Base-by-base conservation (phyloP, 2,329 filamentous ascomycete genomes). In the Simplicillium sp. region DNA sequence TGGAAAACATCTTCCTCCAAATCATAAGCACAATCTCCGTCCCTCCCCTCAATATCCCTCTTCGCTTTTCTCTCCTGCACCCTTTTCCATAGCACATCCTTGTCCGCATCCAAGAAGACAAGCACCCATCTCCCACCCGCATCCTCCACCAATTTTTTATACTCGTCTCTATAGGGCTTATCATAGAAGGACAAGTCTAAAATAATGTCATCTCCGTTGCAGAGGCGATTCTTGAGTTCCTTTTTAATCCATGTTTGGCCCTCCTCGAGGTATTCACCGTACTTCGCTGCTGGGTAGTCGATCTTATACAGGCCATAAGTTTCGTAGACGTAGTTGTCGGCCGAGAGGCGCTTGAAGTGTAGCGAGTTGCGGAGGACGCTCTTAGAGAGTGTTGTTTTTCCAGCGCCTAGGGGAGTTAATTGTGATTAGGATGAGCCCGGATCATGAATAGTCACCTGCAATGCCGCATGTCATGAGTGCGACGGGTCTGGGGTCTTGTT, bases 151-250 rank as follows among this genome's bases (percentile, higher is more conserved):
- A 56, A 20, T 2, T 17, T 16, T 42, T 55, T 57, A 33, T 54
- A 57, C 34, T 57, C 49, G 13, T 57, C 53, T 7, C 59, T 44
- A 32, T 61, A 57, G 7, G 49, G 47, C 40, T 49, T 54, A 33
- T 49, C 50, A 34, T 54, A 61, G 41, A 60, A 56, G 0, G 57
- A 55, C 2, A 56, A 42, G 33, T 62, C 59, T 7, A 60, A 39
- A 2, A 60, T 46, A n/a, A 57, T 42, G 34, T 60, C 51, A 4
- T 34, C 46, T 2, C 40, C 29, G 4, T 44, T 43, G 2, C 46
- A 43, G 7, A 48, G 29, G 31, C 6, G 31, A 2, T 51, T 29
- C 0, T 56, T 42, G 3, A 54, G 34, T 2, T 39, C 37, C n/a
- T 36, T 39, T 36, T 38, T 38, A 25, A 44, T 36, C 3, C 20